phyloP scores from a whole-genome alignment of 2,329 filamentous ascomycete genomes.

The Monilinia polystroma region DNA sequence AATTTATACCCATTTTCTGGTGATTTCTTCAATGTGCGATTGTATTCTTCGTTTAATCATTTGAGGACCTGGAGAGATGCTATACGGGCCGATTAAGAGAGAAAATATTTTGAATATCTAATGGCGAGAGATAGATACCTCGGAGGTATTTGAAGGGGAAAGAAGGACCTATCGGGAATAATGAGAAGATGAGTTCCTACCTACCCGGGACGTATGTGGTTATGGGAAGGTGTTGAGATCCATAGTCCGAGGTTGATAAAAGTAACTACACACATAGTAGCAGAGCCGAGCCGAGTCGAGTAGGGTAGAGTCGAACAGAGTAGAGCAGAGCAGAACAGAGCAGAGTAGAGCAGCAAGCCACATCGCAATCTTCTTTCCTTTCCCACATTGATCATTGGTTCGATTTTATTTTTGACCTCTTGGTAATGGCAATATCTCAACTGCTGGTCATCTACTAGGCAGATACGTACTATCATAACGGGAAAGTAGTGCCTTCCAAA shows the following conservation, averaged over 20 bases:
- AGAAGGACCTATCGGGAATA: neutral
- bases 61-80: neutral
- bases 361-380: no score
- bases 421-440: no score
- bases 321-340: no score
- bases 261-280: no score
- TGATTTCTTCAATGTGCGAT: constrained; percentile 8
- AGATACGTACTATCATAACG: no score
- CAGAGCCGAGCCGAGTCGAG: neutral
- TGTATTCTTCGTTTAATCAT: neutral
- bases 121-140: neutral
- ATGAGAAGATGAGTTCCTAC: neutral
- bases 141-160: neutral
- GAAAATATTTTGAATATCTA: neutral
- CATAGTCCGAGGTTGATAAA: neutral
- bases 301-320: no score
- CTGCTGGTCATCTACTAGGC: no score
- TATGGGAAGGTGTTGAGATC: no score
- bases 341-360: no score
- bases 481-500: no score
- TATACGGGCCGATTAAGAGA: constrained; percentile 1
- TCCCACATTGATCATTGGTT: no score
- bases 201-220: neutral
- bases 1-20: constrained; percentile 1
- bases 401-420: no score